Base-by-base conservation (phyloP, 495 filamentous ascomycete genomes). In the Aspergillus cristatus region DNA sequence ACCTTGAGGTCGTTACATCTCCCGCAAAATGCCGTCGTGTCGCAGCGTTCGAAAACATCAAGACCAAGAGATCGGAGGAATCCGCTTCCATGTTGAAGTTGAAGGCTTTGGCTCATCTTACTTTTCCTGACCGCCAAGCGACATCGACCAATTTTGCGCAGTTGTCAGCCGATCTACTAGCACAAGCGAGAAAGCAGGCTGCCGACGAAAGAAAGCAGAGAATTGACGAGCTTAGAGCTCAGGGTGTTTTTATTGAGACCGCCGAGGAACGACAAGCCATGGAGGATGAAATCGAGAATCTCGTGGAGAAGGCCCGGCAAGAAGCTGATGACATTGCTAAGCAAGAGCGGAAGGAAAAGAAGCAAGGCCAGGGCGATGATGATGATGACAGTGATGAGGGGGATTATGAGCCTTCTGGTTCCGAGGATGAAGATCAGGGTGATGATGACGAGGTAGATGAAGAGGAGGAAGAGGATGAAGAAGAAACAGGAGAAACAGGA, bases 211-310 rank as follows among this genome's bases (percentile, higher is more conserved):
- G 86, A n/a, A 76, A 79, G 31, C 81, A 86, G 46, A 81, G 79
- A 40, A 72, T 97, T 12, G 76, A 84, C 41, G 75, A 82, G 41
- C 67, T 97, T 16, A 71, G 74, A 38, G 78, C 79, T 14, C 84
- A 81, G 53, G 91, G 91, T 20, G 69, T 97, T 12, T 63, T 82
- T 29, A 67, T 96, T n/a, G 81, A 84, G 46, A 94, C 85, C 1
- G 75, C 78, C 3, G 91, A 94, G 56, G 88, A 99, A 47, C 71
- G 84, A 40, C 79, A 83, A 45, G 76, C 78, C 10, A 81, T 90
- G 53, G 76, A 81, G 52, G 78, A 81, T 17, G 76, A 88, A 41
- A 74, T 95, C 14, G 93, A 97, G 43, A 79, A 95, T 46, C 68
- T 96, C 26, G 68, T 98, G 22, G 82, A 89, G 18, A 86, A 79